These are phyloP conservation scores for Apiotrichum sp. DNA, from an alignment of 1,284 basidiomycete species.

Conservation along the genomic window DNA sequence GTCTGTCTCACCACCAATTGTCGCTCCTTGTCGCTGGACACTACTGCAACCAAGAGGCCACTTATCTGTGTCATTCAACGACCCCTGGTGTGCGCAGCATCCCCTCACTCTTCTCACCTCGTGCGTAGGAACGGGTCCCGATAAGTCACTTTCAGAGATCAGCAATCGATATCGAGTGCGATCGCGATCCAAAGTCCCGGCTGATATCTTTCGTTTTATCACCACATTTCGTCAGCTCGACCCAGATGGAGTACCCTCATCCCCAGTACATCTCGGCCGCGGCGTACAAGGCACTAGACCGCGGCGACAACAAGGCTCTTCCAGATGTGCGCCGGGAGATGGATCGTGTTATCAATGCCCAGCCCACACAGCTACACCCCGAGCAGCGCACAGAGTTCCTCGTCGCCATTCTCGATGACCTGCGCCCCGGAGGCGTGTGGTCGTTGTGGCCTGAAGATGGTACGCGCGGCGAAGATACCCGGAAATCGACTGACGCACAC, in stretches of 20 bases:
- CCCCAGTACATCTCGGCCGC: not conserved
- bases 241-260: not conserved
- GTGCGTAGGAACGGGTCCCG: not conserved
- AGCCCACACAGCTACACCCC: constrained; percentile 48
- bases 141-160: not conserved
- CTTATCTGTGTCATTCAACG: no score
- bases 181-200: not conserved
- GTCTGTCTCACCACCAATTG: no score
- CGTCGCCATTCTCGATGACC: constrained; percentile 57
- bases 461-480: constrained; percentile 2
- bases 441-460: constrained; percentile 26
- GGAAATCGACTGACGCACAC: constrained; percentile 5
- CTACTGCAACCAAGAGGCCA: no score
- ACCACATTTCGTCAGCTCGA: not conserved
- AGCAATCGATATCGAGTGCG: no score
- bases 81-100: no score
- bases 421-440: constrained; percentile 50
- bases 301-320: not conserved
- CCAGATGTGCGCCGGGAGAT: constrained; percentile 1
- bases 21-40: no score
- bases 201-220: no score
- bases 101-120: no score
- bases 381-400: constrained; percentile 50
- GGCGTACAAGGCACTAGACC: not conserved
- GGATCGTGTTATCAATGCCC: constrained; percentile 21